Evolutionary conservation across 2,329 filamentous ascomycete genomes (phyloP).

Genomic region (Talaromyces islandicus): DNA sequence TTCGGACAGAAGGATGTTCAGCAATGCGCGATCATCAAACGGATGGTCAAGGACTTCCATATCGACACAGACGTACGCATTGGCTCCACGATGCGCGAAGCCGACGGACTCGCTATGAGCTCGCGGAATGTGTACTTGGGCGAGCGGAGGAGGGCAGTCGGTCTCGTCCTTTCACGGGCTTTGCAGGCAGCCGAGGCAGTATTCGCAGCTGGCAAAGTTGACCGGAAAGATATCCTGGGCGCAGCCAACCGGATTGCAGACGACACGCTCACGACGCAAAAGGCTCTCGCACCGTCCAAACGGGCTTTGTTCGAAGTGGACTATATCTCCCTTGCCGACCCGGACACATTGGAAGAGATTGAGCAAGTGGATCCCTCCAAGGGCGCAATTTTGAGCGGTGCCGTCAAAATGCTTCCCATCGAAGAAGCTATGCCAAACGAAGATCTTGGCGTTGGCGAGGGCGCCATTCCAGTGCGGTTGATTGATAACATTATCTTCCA

Average conservation of each 20-base stretch:
- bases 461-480: constrained; percentile 70
- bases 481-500: constrained; percentile 87
- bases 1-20: constrained; percentile 98
- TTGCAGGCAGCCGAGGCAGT: constrained; percentile 64
- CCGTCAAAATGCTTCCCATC: constrained; percentile 80
- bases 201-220: constrained; percentile 52
- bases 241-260: constrained; percentile 60
- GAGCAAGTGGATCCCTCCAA: constrained; percentile 60
- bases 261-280: constrained; percentile 55
- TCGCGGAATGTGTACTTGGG: constrained; percentile 93
- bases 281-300: constrained; percentile 51
- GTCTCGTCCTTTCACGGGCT: constrained; percentile 64
- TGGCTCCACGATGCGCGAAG: constrained; percentile 67
- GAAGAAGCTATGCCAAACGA: constrained; percentile 66
- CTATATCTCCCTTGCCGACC: constrained; percentile 87
- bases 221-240: constrained; percentile 63
- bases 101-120: constrained; percentile 81
- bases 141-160: constrained; percentile 62
- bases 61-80: constrained; percentile 69
- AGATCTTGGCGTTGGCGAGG: constrained; percentile 63
- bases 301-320: constrained; percentile 76
- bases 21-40: constrained; percentile 83
- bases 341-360: constrained; percentile 74
- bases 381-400: constrained; percentile 83
- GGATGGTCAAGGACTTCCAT: constrained; percentile 83